phyloP scores from a whole-genome alignment of 1,139 yeast genomes.

The Hyphopichia buzzinii region DNA sequence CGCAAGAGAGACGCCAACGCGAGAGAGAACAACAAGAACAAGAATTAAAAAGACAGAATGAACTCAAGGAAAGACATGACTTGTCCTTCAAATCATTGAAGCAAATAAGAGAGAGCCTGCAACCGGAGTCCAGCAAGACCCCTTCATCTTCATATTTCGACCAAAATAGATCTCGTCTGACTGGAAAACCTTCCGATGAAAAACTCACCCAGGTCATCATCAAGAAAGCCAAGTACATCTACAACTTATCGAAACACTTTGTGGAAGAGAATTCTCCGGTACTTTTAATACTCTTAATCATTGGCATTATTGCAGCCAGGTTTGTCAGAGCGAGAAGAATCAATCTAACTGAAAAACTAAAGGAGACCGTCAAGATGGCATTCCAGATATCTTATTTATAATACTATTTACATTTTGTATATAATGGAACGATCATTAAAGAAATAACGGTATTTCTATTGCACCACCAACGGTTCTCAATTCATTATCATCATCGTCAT shows the following conservation, averaged over 20 bases:
- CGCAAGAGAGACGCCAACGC: slow-evolving; percentile 16
- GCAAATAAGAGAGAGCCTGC: slow-evolving; percentile 19
- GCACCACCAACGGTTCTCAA: slow-evolving; percentile 37
- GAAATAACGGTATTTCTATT: slow-evolving; percentile 40
- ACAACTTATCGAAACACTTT: slow-evolving; percentile 19
- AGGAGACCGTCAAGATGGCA: slow-evolving; percentile 45
- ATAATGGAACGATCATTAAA: slow-evolving; percentile 13
- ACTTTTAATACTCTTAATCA: slow-evolving; percentile 21
- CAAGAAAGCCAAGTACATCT: slow-evolving; percentile 12
- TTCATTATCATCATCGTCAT: slow-evolving; percentile 7
- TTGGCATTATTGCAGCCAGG: slow-evolving; percentile 20
- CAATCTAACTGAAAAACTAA: slow-evolving; percentile 29
- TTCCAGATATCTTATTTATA: slow-evolving; percentile 42
- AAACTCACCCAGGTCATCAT: background rate
- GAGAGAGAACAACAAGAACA: slow-evolving; percentile 21
- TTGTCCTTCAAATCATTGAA: slow-evolving; percentile 35
- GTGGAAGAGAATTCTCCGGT: slow-evolving; percentile 30
- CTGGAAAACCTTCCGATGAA: background rate
- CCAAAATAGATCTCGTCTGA: background rate
- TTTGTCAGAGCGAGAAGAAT: slow-evolving; percentile 24
- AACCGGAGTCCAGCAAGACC: background rate
- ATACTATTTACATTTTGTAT: background rate
- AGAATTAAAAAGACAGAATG: slow-evolving; percentile 20
- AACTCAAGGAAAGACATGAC: slow-evolving; percentile 24
- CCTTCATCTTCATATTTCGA: background rate